Base-by-base conservation (phyloP, 768 basidiomycete genomes). In the Lactarius tabidus region DNA sequence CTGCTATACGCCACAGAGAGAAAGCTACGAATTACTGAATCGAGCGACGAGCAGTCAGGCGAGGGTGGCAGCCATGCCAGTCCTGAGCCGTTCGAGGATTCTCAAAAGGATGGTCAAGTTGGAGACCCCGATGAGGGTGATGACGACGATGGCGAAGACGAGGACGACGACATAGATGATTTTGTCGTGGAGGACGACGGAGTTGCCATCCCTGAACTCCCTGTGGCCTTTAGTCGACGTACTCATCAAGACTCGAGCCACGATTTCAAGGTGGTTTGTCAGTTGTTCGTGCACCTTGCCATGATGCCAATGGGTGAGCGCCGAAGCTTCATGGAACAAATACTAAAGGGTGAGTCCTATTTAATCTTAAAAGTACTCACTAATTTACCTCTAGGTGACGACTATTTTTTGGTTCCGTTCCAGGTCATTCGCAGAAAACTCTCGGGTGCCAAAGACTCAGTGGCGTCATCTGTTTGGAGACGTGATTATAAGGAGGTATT, bases 221-320 rank as follows among this genome's bases (percentile, higher is more conserved):
- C 91, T 10, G 79, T 80, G 59, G 84, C 88, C 70, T 96, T 92
- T 76, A 93, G 91, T 74, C 86, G 90, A 86, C 82, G 83, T 61
- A 80, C 86, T 1, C 87, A 89, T 72, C 86, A 93, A 72, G 89
- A 91, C 70, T 78, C 90, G 23, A 77, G 83, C 17, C 83, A 89
- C 67, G 90, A 93, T 67, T 93, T 93, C 82, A 94, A 93, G 76
- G 87, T 89, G 43, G 81, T 94, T 52, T 93, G 91, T 69, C 93
- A 96, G 72, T 82, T 94, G 33, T 90, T 94, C 68, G 90, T 94
- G 15, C 87, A 94, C 69, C 77, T 95, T 48, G 89, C 89, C 41
- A 85, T 91, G 35, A 83, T 79, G 36, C 79, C 83, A 6, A 73
- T 79, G 20, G 74, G 73, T 3, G 79, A 85, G 54, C 79, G 91